These are phyloP conservation scores for Phytophthora litchii DNA, from an alignment of 352 stramenopile species.

Conservation along the genomic window DNA sequence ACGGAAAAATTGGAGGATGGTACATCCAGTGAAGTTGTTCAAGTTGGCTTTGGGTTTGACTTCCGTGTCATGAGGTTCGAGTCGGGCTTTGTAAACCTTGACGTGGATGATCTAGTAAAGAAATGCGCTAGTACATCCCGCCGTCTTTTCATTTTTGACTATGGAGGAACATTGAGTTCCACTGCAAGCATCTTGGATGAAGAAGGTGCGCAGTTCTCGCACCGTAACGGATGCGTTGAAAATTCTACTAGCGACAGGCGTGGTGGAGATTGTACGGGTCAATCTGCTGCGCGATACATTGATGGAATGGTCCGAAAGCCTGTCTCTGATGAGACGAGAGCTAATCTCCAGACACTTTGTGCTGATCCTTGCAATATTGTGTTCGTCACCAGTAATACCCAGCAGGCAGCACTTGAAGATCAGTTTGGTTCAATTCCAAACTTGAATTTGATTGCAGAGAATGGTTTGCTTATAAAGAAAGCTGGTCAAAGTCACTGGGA, in stretches of 20 bases:
- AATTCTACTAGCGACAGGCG: conserved; percentile 9
- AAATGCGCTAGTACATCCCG: conserved; percentile 62
- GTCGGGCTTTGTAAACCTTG: conserved; percentile 92
- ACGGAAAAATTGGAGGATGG: conserved; percentile 44
- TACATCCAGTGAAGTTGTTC: conserved; percentile 71
- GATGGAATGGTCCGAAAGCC: conserved; percentile 77
- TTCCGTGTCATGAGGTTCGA: conserved; percentile 97
- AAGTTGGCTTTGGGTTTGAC: conserved; percentile 95
- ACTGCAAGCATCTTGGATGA: conserved; percentile 71
- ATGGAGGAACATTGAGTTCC: conserved; percentile 95
- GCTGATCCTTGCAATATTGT: conserved; percentile 69
- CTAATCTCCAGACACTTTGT: conserved; percentile 63
- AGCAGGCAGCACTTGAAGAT: conserved; percentile 55
- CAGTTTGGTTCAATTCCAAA: conserved; percentile 58
- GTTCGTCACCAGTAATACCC: conserved; percentile 70
- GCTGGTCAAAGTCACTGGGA: conserved; percentile 46
- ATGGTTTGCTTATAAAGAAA: conserved; percentile 71
- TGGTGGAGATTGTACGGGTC: conserved; percentile 28
- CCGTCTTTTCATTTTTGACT: conserved; percentile 97
- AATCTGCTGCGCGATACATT: conserved; percentile 44
- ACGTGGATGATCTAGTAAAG: conserved; percentile 89
- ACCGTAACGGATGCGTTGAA: conserved; percentile 10
- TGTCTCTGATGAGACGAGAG: conserved; percentile 55
- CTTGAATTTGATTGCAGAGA: conserved; percentile 72
- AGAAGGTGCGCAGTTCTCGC: conserved; percentile 57